Percentiles rank a stretch among this genome's conserved stretches.
phyloP scores from a whole-genome alignment of 805 yeast genomes.

The Wickerhamomyces subpelliculosus region DNA sequence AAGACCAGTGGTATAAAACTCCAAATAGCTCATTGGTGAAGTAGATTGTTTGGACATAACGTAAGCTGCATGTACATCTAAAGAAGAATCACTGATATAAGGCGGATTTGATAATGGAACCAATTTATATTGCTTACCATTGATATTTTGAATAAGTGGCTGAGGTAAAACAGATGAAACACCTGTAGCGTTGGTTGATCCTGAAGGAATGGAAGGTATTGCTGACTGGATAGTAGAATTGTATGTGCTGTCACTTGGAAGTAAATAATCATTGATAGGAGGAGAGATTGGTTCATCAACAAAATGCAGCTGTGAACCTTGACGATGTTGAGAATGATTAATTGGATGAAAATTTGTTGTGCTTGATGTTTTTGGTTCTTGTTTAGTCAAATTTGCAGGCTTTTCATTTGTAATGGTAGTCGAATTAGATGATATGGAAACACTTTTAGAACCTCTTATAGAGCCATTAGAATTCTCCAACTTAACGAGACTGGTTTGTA shows the following conservation, averaged over 20 bases:
- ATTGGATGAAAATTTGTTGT: neutral
- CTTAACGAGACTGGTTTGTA: constrained; percentile 6
- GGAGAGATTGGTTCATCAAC: neutral
- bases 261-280: neutral
- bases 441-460: too few relatives aligned
- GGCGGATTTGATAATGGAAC: neutral
- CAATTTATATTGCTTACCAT: neutral
- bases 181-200: neutral
- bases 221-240: neutral
- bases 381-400: too few relatives aligned
- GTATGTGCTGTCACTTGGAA: neutral
- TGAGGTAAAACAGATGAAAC: neutral
- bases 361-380: constrained; percentile 2
- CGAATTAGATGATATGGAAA: too few relatives aligned
- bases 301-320: neutral
- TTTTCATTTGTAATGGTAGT: too few relatives aligned
- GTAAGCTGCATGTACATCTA: too few relatives aligned
- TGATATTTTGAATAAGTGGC: neutral
- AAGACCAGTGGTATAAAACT: neutral
- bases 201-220: neutral
- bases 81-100: neutral
- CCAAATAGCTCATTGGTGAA: neutral
- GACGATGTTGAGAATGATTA: too few relatives aligned
- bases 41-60: neutral
- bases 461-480: too few relatives aligned